Percentiles rank a stretch among this genome's conserved stretches.
Evolutionary conservation across 768 basidiomycete species (phyloP).

Genomic region (Porphyrellus cyaneotinctus): DNA sequence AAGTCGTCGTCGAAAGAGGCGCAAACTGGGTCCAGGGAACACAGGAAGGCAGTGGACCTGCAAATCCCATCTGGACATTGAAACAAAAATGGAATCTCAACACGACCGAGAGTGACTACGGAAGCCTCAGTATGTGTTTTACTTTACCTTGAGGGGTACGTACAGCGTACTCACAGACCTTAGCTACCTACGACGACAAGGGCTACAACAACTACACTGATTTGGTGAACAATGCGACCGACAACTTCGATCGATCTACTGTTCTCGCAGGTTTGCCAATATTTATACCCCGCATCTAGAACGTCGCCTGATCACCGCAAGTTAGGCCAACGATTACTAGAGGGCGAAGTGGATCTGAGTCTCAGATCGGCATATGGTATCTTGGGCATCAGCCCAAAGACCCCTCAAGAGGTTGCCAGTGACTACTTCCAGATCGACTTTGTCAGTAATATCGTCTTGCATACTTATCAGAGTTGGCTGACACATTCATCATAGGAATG

Average conservation of each 20-base stretch:
- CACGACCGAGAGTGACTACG: constrained; percentile 43
- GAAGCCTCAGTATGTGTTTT: constrained; percentile 39
- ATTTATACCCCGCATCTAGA: constrained; percentile 36
- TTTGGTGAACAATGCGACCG: constrained; percentile 38
- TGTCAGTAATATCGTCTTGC: constrained; percentile 11
- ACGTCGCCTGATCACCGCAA: constrained; percentile 30
- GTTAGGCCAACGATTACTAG: constrained; percentile 14
- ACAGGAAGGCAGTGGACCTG: constrained; percentile 43
- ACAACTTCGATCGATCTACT: constrained; percentile 41
- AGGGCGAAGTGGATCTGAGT: constrained; percentile 46
- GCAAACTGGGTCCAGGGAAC: constrained; percentile 62
- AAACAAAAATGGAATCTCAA: constrained; percentile 53
- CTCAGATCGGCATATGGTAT: constrained; percentile 53
- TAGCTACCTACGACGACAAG: constrained; percentile 54
- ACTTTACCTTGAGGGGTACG: not conserved
- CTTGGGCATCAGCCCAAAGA: constrained; percentile 42
- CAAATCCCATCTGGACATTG: constrained; percentile 58
- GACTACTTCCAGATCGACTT: constrained; percentile 55
- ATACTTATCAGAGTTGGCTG: not conserved
- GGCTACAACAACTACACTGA: constrained; percentile 48
- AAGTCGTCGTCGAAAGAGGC: constrained; percentile 50
- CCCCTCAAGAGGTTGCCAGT: constrained; percentile 44
- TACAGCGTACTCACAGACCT: not conserved
- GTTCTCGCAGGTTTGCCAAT: constrained; percentile 40
- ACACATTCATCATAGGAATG: constrained; percentile 25